Conservation (phyloP, 139 green algal species). For the Chlorella sp. region DNA sequence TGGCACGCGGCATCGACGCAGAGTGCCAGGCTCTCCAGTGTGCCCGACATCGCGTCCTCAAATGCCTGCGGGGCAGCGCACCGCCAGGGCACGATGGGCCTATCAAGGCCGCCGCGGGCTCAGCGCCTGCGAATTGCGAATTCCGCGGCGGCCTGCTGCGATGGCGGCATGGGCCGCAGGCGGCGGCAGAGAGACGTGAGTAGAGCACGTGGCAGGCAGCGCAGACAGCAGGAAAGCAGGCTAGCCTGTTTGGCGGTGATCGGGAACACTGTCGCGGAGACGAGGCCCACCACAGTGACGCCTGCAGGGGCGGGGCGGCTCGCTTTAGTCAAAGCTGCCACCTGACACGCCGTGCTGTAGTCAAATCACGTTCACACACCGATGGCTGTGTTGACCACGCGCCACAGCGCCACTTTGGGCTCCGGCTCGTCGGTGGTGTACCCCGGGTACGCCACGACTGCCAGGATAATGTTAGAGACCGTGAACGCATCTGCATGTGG, state of each 20-base stretch:
- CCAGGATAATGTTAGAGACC: conserved; percentile 8
- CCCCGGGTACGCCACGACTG: conserved; percentile 11
- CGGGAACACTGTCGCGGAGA: not conserved
- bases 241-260: conserved; percentile 13
- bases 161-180: not conserved
- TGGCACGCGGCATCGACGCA: not conserved
- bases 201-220: not conserved
- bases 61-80: conserved; percentile 1
- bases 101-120: not conserved
- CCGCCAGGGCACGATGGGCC: not conserved
- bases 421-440: not conserved
- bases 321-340: too few species aligned
- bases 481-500: conserved; percentile 7
- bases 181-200: not conserved
- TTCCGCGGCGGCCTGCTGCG: not conserved
- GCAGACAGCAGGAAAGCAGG: too few species aligned
- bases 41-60: not conserved
- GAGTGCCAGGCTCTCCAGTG: not conserved
- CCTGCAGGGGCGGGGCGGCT: too few species aligned
- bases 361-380: too few species aligned
- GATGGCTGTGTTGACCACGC: conserved; percentile 1
- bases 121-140: not conserved
- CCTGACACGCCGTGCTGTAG: not conserved
- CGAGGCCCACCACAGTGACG: conserved; percentile 6
- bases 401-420: conserved; percentile 18